Conservation (phyloP, 2,329 filamentous ascomycete species). For the Colletotrichum gigasporum region DNA sequence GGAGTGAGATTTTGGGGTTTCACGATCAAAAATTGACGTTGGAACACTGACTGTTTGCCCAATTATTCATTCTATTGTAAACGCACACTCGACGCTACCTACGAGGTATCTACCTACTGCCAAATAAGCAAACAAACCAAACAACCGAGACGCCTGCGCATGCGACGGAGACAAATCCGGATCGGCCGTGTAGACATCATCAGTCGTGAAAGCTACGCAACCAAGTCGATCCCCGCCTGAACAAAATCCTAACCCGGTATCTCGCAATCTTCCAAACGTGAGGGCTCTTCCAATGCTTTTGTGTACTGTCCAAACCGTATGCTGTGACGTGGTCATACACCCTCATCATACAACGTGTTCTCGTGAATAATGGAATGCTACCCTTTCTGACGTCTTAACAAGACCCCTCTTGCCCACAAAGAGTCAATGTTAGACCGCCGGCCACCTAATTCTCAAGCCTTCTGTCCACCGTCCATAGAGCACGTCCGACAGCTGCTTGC, state of each 20-base stretch:
- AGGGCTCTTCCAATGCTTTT: slow-evolving; percentile 27
- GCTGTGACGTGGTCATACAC: slow-evolving; percentile 31
- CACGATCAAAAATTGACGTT: too few relatives aligned
- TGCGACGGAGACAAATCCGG: slow-evolving; percentile 19
- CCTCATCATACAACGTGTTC: slow-evolving; percentile 31
- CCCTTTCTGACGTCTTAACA: not conserved
- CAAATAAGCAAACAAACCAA: slow-evolving; percentile 3
- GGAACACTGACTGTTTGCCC: not conserved
- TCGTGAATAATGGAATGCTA: slow-evolving; percentile 23
- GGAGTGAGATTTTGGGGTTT: too few relatives aligned
- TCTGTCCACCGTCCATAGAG: slow-evolving; percentile 92
- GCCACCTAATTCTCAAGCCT: slow-evolving; percentile 79
- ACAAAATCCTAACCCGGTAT: slow-evolving; percentile 11
- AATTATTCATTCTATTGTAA: slow-evolving; percentile 11
- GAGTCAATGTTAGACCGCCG: slow-evolving; percentile 44
- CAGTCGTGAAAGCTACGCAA: slow-evolving; percentile 27
- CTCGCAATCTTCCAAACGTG: slow-evolving; percentile 15
- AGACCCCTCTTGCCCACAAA: not conserved
- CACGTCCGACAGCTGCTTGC: slow-evolving; percentile 87
- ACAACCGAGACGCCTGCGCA: slow-evolving; percentile 17
- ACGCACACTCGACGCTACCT: slow-evolving; percentile 23
- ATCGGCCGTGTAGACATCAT: slow-evolving; percentile 27
- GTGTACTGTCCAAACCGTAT: slow-evolving; percentile 31
- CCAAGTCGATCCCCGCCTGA: slow-evolving; percentile 1
- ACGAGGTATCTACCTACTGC: slow-evolving; percentile 28